Conservation (phyloP, 2,329 filamentous ascomycete species). For the Setomelanomma holmii region DNA sequence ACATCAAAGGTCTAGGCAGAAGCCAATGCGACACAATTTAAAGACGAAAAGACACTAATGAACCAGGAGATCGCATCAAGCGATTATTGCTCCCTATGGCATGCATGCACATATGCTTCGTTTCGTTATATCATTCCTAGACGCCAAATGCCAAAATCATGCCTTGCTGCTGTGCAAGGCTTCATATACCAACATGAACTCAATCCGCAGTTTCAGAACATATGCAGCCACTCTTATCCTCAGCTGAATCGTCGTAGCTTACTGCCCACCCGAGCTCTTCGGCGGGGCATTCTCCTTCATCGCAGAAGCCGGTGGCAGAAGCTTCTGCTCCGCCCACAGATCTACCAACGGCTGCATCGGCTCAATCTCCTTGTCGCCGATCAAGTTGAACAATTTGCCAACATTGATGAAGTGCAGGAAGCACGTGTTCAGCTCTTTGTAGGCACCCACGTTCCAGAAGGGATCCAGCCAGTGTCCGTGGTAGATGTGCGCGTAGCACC, state of each 20-base stretch:
- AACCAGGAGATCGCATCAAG: neutral
- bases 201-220: neutral
- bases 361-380: slow-evolving; percentile 88
- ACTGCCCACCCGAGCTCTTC: slow-evolving; percentile 25
- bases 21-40: neutral
- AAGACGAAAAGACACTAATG: neutral
- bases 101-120: slow-evolving; percentile 1
- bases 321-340: slow-evolving; percentile 87
- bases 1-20: too few species aligned
- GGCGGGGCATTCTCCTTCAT: slow-evolving; percentile 29
- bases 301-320: slow-evolving; percentile 65
- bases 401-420: slow-evolving; percentile 63
- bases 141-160: slow-evolving; percentile 10
- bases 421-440: slow-evolving; percentile 62
- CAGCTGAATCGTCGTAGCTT: slow-evolving; percentile 20
- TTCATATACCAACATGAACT: neutral
- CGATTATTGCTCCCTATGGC: slow-evolving; percentile 8
- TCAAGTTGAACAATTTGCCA: slow-evolving; percentile 78
- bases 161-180: slow-evolving; percentile 12
- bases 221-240: neutral
- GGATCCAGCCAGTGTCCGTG: slow-evolving; percentile 59
- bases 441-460: slow-evolving; percentile 57
- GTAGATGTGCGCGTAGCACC: slow-evolving; percentile 62
- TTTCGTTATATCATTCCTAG: slow-evolving; percentile 14
- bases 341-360: slow-evolving; percentile 96